Base-by-base conservation (phyloP, 345 rosid species). In the thale cress (Arabidopsis thaliana) region DNA sequence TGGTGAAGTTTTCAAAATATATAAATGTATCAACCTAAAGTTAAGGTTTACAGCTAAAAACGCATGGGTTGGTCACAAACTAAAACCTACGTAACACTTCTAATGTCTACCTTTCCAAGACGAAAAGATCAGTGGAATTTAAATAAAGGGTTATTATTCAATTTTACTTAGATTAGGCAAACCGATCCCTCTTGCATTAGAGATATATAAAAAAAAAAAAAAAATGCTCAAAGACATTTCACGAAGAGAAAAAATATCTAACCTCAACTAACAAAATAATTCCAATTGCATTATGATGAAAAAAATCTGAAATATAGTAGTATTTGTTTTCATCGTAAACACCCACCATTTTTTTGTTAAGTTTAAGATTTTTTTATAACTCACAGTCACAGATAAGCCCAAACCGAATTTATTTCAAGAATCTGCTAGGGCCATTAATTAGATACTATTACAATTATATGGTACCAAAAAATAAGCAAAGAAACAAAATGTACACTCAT, bases 351-450 rank as follows among this genome's bases (percentile, higher is more conserved):
- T 6, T 59, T 49, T 68, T 60, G 74, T 69, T 55, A 51, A 60
- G 36, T 60, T 60, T 42, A 68, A 30, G 69, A 42, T 51, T 67
- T 74, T 62, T 53, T 14, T 41, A 36, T 28, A 12, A 67, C 10
- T 14, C 6, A 34, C 11, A 58, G 34, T 33, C 25, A 7, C 79
- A 69, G 59, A 76, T 61, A 62, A 38, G 42, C 50, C 75, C 71
- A 77, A 77, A 64, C 6, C 2, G 42, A 77, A 64, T 77, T 77
- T 8, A 77, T 56, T 46, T 28, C 23, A 49, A 71, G 66, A 77
- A 77, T 77, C 67, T 76, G 65, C 51, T 76, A 70, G 80, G 71
- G 25, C 76, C 71, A 77, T 46, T 70, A 48, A 77, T 46, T 70
- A 48, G 72, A 63, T 38, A 77, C 25, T 69, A 63, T 16, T 28